Conservation (phyloP, 306 rosid species). For the Sesbania bispinosa region DNA sequence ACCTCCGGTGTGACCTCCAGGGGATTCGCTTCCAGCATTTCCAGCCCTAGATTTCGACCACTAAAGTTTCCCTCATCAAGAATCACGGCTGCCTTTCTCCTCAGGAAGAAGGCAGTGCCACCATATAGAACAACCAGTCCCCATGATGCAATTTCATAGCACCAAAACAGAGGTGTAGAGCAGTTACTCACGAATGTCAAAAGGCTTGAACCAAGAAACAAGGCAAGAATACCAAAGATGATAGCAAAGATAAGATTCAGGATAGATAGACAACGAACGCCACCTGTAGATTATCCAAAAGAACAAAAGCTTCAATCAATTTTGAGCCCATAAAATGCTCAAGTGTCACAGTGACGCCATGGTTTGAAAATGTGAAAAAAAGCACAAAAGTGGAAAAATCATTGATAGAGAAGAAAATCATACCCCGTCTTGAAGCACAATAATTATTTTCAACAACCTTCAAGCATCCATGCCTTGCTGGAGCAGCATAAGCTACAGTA, state of each 20-base stretch:
- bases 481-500: slow-evolving; percentile 78
- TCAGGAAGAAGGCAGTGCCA: slow-evolving; percentile 80
- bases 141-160: slow-evolving; percentile 82
- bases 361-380: background rate
- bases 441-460: slow-evolving; percentile 88
- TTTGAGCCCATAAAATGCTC: background rate
- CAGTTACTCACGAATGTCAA: slow-evolving; percentile 82
- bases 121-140: slow-evolving; percentile 75
- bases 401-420: slow-evolving; percentile 8
- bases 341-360: background rate
- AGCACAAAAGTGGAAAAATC: background rate
- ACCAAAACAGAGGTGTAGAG: slow-evolving; percentile 88
- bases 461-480: slow-evolving; percentile 82
- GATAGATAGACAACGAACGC: slow-evolving; percentile 87
- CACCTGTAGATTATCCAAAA: slow-evolving; percentile 58
- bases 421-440: slow-evolving; percentile 95
- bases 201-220: slow-evolving; percentile 95
- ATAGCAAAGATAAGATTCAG: slow-evolving; percentile 72
- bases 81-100: slow-evolving; percentile 69
- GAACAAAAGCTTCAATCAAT: background rate
- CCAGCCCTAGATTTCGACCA: slow-evolving; percentile 73
- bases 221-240: slow-evolving; percentile 79
- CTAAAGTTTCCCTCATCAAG: slow-evolving; percentile 67
- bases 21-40: slow-evolving; percentile 84
- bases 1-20: slow-evolving; percentile 80